These are phyloP conservation scores for Basipetospora chlamydospora DNA, from an alignment of 2,329 filamentous ascomycete genomes.

Conservation along the genomic window DNA sequence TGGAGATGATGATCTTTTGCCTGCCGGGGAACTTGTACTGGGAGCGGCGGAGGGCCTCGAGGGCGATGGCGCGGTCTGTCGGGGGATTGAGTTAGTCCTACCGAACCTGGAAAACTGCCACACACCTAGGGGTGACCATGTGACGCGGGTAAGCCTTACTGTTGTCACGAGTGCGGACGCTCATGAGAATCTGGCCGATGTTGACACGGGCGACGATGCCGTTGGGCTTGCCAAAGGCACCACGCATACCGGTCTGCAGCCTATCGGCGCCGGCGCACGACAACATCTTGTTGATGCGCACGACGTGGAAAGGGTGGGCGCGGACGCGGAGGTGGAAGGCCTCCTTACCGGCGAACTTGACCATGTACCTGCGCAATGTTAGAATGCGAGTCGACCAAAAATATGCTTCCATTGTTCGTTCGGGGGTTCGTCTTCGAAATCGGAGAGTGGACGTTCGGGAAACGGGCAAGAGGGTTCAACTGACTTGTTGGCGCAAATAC, in stretches of 20 bases:
- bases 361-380: slow-evolving; percentile 37
- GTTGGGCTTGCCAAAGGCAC: slow-evolving; percentile 99
- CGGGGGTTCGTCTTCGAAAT: background rate
- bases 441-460: too few species aligned
- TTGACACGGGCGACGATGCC: slow-evolving; percentile 98
- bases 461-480: background rate
- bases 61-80: slow-evolving; percentile 72
- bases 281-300: slow-evolving; percentile 99
- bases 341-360: slow-evolving; percentile 60
- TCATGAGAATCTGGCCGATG: slow-evolving; percentile 98
- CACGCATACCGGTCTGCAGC: slow-evolving; percentile 99
- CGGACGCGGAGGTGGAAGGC: slow-evolving; percentile 63
- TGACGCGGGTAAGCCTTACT: slow-evolving; percentile 36
- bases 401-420: background rate
- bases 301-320: slow-evolving; percentile 98
- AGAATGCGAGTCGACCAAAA: background rate
- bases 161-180: slow-evolving; percentile 89
- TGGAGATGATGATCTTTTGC: slow-evolving; percentile 99
- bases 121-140: background rate
- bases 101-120: too few species aligned
- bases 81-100: background rate
- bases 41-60: slow-evolving; percentile 96
- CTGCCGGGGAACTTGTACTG: slow-evolving; percentile 99
- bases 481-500: slow-evolving; percentile 98
- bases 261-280: slow-evolving; percentile 99